These are phyloP conservation scores for Kluyveromyces marxianus DNA, from an alignment of 1,139 yeast species.

Conservation along the genomic window DNA sequence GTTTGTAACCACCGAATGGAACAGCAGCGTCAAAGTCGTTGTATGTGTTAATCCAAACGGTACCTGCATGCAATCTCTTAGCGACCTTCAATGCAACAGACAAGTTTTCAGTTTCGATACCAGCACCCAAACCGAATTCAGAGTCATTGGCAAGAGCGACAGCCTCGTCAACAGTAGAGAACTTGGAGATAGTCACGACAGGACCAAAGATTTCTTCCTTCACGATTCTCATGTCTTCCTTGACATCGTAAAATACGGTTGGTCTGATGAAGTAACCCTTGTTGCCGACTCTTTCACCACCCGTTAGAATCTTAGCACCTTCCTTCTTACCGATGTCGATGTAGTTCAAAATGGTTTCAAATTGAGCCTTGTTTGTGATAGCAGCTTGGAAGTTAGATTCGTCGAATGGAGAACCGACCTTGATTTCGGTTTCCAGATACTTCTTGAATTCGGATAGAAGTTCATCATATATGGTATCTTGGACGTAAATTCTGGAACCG, in stretches of 20 bases:
- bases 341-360: constrained; percentile 61
- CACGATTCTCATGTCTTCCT: constrained; percentile 50
- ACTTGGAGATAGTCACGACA: constrained; percentile 59
- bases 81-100: constrained; percentile 51
- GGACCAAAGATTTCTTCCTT: constrained; percentile 73
- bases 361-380: constrained; percentile 63
- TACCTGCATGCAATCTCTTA: constrained; percentile 58
- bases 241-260: constrained; percentile 59
- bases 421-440: constrained; percentile 44
- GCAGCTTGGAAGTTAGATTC: constrained; percentile 64
- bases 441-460: constrained; percentile 51
- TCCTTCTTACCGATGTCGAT: constrained; percentile 61
- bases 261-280: constrained; percentile 65
- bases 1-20: constrained; percentile 75
- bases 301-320: constrained; percentile 64
- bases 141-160: constrained; percentile 58
- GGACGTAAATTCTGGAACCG: constrained; percentile 75
- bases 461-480: constrained; percentile 63
- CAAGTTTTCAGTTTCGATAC: constrained; percentile 55
- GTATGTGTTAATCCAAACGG: constrained; percentile 71
- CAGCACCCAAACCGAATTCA: constrained; percentile 77
- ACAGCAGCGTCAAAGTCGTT: constrained; percentile 65
- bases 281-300: constrained; percentile 54
- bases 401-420: constrained; percentile 70
- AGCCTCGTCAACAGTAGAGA: constrained; percentile 56